A percentile compares a stretch with the other conserved stretches of the same genome.
Evolutionary conservation across 2,329 filamentous ascomycete species (phyloP).

Genomic region (Massarina eburnea): DNA sequence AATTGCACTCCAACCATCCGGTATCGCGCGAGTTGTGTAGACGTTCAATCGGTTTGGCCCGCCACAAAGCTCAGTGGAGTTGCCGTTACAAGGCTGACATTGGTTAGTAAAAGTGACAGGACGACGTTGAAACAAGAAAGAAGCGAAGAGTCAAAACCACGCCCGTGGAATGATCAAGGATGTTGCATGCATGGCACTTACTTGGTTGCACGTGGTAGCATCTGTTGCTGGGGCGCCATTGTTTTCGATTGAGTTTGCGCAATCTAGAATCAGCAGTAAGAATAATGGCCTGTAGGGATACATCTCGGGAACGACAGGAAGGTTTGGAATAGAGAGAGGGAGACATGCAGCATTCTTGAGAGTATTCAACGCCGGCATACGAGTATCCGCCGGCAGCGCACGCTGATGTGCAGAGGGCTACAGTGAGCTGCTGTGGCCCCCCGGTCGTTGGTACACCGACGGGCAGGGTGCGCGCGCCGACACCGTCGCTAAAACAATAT

Average conservation of each 20-base stretch:
- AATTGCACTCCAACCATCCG: slow-evolving; percentile 3
- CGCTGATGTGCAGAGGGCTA: slow-evolving; percentile 19
- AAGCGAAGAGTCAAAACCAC: not conserved
- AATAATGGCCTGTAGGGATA: slow-evolving; percentile 3
- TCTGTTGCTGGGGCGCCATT: slow-evolving; percentile 13
- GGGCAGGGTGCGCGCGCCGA: slow-evolving; percentile 8
- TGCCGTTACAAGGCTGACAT: slow-evolving; percentile 22
- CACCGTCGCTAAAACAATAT: slow-evolving; percentile 15
- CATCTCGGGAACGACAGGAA: not conserved
- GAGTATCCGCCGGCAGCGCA: slow-evolving; percentile 14
- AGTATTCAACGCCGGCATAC: slow-evolving; percentile 24
- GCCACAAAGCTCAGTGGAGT: slow-evolving; percentile 22
- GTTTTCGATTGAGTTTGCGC: slow-evolving; percentile 15
- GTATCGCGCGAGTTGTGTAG: slow-evolving; percentile 5
- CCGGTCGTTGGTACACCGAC: slow-evolving; percentile 9
- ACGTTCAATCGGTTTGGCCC: slow-evolving; percentile 8
- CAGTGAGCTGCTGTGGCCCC: slow-evolving; percentile 14
- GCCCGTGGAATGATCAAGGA: not conserved
- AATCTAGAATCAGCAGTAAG: slow-evolving; percentile 16
- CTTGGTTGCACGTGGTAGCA: slow-evolving; percentile 38
- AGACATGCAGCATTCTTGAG: slow-evolving; percentile 20
- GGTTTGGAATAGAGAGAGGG: slow-evolving; percentile 6
- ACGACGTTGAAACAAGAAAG: not conserved
- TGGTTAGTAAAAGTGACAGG: not conserved
- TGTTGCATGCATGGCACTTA: slow-evolving; percentile 13